These are phyloP conservation scores for Cryptosporidium baileyi DNA, from an alignment of 169 alveolate species.

Conservation along the genomic window DNA sequence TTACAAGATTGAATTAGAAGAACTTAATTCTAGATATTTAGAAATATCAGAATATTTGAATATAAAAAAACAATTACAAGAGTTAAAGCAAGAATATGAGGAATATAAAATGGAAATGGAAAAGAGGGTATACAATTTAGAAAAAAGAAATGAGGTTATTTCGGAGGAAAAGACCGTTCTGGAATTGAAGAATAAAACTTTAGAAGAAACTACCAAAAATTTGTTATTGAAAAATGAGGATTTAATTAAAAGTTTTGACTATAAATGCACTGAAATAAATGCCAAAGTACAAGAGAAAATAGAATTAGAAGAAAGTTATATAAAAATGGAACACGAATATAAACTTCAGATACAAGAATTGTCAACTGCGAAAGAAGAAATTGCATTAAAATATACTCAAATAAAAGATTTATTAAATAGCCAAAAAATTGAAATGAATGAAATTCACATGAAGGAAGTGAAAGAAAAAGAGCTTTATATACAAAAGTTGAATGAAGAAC, in stretches of 20 bases:
- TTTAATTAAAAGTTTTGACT: background rate
- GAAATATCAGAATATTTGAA: conserved; percentile 42
- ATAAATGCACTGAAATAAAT: conserved; percentile 2
- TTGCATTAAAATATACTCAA: background rate
- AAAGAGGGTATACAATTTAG: conserved; percentile 5
- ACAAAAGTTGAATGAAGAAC: conserved; percentile 32
- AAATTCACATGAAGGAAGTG: background rate
- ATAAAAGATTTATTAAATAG: background rate
- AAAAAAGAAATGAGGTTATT: conserved; percentile 10
- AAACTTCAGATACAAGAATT: background rate
- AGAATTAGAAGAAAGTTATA: background rate
- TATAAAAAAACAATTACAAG: conserved; percentile 2
- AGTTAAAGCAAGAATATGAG: conserved; percentile 5
- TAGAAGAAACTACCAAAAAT: background rate
- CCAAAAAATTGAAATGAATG: conserved; percentile 11
- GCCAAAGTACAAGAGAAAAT: background rate
- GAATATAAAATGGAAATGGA: conserved; percentile 13
- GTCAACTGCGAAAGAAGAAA: background rate
- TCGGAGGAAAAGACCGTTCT: conserved; percentile 24
- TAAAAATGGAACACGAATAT: background rate
- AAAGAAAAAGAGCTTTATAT: conserved; percentile 11
- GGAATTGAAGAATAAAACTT: background rate
- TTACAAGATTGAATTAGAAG: conserved; percentile 38
- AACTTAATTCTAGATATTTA: conserved; percentile 6
- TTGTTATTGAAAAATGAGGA: conserved; percentile 34